Evolutionary conservation across 306 rosid genomes (phyloP).

Genomic region (Myrica gale): DNA sequence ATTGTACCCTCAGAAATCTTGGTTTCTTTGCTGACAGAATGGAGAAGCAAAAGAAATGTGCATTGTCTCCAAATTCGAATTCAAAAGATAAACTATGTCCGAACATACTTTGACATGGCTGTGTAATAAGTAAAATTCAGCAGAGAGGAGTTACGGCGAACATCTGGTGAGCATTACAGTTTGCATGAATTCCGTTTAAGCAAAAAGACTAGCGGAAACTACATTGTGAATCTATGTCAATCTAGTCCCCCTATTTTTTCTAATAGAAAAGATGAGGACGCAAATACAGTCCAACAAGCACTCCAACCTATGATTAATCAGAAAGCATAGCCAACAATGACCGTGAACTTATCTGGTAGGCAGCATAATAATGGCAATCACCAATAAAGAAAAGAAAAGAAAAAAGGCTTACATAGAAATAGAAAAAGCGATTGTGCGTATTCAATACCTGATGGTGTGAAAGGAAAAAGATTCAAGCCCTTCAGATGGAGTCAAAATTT

Average conservation of each 20-base stretch:
- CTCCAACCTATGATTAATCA: neutral
- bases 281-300: neutral
- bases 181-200: neutral
- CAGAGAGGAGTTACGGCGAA: conserved; percentile 24
- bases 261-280: neutral
- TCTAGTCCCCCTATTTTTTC: neutral
- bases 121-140: neutral
- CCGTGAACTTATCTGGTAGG: neutral
- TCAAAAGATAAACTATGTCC: neutral
- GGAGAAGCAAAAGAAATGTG: neutral
- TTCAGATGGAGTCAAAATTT: neutral
- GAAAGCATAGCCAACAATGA: neutral
- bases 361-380: neutral
- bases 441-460: neutral
- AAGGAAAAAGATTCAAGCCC: neutral
- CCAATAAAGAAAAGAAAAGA: neutral
- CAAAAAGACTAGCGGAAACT: neutral
- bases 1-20: neutral
- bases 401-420: neutral
- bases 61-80: neutral
- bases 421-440: neutral
- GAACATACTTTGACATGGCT: neutral
- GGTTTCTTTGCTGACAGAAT: neutral
- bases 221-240: neutral
- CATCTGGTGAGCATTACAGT: conserved; percentile 23